phyloP scores from a whole-genome alignment of 768 basidiomycete species.

The Suillus luteus region DNA sequence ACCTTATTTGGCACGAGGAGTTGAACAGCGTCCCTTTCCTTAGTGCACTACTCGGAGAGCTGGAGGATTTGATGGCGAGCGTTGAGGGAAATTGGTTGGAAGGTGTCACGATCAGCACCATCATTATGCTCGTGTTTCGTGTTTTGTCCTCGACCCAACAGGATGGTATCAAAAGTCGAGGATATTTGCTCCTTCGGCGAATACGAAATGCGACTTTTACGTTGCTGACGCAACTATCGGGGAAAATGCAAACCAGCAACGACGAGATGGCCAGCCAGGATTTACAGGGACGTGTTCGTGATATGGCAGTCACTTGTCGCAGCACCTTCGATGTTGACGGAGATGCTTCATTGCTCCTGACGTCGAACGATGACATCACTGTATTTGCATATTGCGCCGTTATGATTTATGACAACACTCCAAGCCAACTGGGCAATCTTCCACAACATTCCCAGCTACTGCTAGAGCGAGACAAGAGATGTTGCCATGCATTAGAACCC shows the following conservation, averaged over 20 bases:
- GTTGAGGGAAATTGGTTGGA: conserved; percentile 46
- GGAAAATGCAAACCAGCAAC: conserved; percentile 20
- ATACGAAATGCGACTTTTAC: conserved; percentile 33
- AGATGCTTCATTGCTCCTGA: conserved; percentile 17
- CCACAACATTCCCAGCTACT: conserved; percentile 18
- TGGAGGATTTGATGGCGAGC: conserved; percentile 36
- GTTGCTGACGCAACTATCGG: conserved; percentile 40
- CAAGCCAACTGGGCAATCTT: conserved; percentile 14
- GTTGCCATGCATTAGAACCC: conserved; percentile 29
- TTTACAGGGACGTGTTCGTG: conserved; percentile 30
- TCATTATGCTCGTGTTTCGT: conserved; percentile 38
- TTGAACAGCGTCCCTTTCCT: conserved; percentile 38
- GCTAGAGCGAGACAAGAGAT: conserved; percentile 33
- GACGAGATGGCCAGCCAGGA: conserved; percentile 18
- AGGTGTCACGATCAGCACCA: conserved; percentile 33
- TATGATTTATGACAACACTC: conserved; percentile 29
- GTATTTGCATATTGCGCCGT: conserved; percentile 28
- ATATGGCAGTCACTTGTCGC: conserved; percentile 43
- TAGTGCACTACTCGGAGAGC: conserved; percentile 36
- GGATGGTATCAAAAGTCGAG: conserved; percentile 18
- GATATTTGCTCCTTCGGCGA: conserved; percentile 31
- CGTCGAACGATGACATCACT: conserved; percentile 25
- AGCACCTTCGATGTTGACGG: conserved; percentile 32
- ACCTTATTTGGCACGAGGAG: conserved; percentile 46
- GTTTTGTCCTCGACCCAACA: conserved; percentile 34